Evolutionary conservation across 352 stramenopile genomes (phyloP).

Genomic region (Phytophthora cactorum): DNA sequence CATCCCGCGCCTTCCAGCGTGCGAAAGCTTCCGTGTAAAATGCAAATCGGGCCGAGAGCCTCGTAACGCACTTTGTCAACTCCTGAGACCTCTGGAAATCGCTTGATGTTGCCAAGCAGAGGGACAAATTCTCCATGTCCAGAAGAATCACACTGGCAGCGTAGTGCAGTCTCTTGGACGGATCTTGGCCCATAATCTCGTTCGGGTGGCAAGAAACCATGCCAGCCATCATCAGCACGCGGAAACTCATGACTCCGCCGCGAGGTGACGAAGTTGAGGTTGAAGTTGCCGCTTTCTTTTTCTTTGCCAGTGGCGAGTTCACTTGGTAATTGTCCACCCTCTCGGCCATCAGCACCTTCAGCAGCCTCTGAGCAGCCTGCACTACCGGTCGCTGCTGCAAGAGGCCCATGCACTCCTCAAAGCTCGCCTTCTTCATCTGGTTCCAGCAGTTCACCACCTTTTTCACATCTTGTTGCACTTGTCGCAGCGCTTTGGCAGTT

Average conservation of each 20-base stretch:
- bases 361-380: conserved; percentile 52
- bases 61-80: conserved; percentile 49
- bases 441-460: conserved; percentile 55
- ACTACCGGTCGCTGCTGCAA: conserved; percentile 65
- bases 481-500: conserved; percentile 41
- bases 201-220: conserved; percentile 71
- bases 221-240: conserved; percentile 74
- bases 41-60: conserved; percentile 59
- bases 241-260: conserved; percentile 46
- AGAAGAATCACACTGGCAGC: conserved; percentile 46
- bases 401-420: conserved; percentile 71
- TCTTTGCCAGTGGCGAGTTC: conserved; percentile 3
- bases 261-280: conserved; percentile 10
- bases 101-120: conserved; percentile 38
- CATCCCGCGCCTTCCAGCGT: conserved; percentile 66
- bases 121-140: conserved; percentile 46
- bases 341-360: conserved; percentile 59
- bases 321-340: background rate
- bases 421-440: conserved; percentile 39
- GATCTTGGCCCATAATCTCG: conserved; percentile 67
- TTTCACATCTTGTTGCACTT: conserved; percentile 43
- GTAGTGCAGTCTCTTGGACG: conserved; percentile 51
- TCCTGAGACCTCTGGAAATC: conserved; percentile 31
- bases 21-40: conserved; percentile 78
- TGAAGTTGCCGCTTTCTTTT: conserved; percentile 6